Evolutionary conservation across 495 filamentous ascomycete genomes (phyloP), one percentile per base, ranked within the genome.

Genomic region (Parmelia sp.): DNA sequence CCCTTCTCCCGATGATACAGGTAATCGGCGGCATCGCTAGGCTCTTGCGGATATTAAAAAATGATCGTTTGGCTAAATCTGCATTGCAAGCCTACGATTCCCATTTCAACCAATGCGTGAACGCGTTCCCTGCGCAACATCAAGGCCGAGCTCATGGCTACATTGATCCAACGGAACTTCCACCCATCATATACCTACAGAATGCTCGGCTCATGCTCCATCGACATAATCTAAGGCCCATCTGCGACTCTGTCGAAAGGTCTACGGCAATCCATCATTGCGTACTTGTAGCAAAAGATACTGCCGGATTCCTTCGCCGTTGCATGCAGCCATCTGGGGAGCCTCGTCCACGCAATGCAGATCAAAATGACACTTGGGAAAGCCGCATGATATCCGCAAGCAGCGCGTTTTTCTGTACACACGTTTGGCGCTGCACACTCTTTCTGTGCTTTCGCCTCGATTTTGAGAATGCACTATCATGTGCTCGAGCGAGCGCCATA

Each of bases 381-480:
- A 68, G 74, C 2, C 70, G 77, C 35, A 73, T 89, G 29, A 78
- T 78, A 12, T 78, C 81, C 55, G 81, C 82, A 25, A 82, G 85
- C 11, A 80, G 82, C 19, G 83, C 86, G 19, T 84, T 89, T 73
- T 80, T 94, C 14, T 89, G 91, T 66, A 88, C 87, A 5, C 95
- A 98, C 71, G 79, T 96, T 60, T 97, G 93, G 88, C 90, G 95
- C 37, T 96, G 90, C 70, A 83, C 87, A 11, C 79, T 98, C 2
- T 85, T 97, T 65, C 79, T 96, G 14, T 82, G 90, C 27, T 86
- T 93, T 62, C 84, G 84, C 0, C 82, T 86, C 56, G 85, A 89
- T 55, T 93, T 86, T 72, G 82, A 85, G 8, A 78, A 84, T 0
- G 92, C 94, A 2, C 70, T 88, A 10, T 81, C 80, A 7, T 95